Evolutionary conservation across 805 yeast species (phyloP).

Genomic region (Kuraishia cidri): DNA sequence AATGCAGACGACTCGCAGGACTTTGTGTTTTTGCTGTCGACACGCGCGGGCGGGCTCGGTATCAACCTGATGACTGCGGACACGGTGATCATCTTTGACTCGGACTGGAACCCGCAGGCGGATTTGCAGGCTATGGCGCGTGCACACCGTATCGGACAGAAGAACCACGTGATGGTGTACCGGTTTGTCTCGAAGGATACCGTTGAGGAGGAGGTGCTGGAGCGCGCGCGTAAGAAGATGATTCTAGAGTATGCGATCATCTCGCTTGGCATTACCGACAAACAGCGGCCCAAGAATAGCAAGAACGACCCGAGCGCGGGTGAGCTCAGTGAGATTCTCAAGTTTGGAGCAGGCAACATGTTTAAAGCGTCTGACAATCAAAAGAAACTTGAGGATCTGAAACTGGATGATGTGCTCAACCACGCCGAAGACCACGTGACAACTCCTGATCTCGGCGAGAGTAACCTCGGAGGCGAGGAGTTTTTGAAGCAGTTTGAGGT

Average conservation of each 20-base stretch:
- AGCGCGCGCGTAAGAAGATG: slow-evolving; percentile 97
- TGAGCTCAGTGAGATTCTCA: slow-evolving; percentile 86
- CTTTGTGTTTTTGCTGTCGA: slow-evolving; percentile 80
- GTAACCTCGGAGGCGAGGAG: slow-evolving; percentile 98
- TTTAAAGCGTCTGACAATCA: slow-evolving; percentile 93
- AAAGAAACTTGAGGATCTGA: slow-evolving; percentile 89
- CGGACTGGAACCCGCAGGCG: slow-evolving; percentile 99
- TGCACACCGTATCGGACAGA: slow-evolving; percentile 99
- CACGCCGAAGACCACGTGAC: slow-evolving; percentile 98
- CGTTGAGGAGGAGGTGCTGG: slow-evolving; percentile 94
- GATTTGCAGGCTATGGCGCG: slow-evolving; percentile 99
- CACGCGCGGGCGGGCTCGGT: slow-evolving; percentile 99
- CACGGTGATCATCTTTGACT: slow-evolving; percentile 94
- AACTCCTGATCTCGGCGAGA: slow-evolving; percentile 93
- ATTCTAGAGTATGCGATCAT: slow-evolving; percentile 96
- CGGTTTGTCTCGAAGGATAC: slow-evolving; percentile 97
- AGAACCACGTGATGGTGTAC: slow-evolving; percentile 95
- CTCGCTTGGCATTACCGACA: slow-evolving; percentile 89
- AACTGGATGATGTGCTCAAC: slow-evolving; percentile 88
- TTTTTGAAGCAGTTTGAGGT: slow-evolving; percentile 95
- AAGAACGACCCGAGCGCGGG: slow-evolving; percentile 72
- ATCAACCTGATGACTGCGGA: slow-evolving; percentile 99
- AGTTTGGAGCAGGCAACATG: slow-evolving; percentile 98
- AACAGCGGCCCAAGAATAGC: slow-evolving; percentile 38
- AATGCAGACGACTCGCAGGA: slow-evolving; percentile 91